Evolutionary conservation across 495 filamentous ascomycete genomes (phyloP), one percentile per base, ranked within the genome.

Genomic region (Penicillium verhagenii): DNA sequence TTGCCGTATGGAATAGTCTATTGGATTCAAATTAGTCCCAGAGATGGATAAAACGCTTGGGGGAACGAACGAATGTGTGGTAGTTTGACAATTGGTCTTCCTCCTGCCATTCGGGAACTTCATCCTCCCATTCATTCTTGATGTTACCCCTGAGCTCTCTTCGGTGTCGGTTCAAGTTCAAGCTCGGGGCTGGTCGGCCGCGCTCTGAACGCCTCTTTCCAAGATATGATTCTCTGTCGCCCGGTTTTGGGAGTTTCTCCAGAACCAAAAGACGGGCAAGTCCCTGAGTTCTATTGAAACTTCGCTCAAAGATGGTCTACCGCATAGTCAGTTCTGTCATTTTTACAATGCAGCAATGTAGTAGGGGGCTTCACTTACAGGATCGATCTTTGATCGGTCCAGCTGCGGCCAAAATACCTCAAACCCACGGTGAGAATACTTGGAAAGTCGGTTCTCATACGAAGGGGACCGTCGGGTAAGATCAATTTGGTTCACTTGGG

Each of bases 381-480:
- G 90, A 60, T 95, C 90, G 44, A 95, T 76, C 9, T 79, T 80
- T 3, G 81, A 79, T 19, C 90, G 81, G 50, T 92, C 87, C 20
- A 95, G 74, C 21, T 81, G 73, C 0, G 82, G 74, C 83, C 87
- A 93, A 65, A 87, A 88, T 3, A 92, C 80, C 63, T 95, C 90
- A 51, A 95, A 95, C 3, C 88, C 87, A 11, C 89, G 76, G 63
- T 86, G 89, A 20, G 85, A 87, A 68, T 93, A 95, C 66, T 95
- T 95, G 4, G 88, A 90, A n/a, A 95, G 77, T 8, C 90, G 86
- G 56, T 87, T 92, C 61, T 95, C 90, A 61, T 93, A 95, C 0
- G 89, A 91, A 0, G 90, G 89, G 10, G 88, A 92, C 13, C 90
- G 83, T 4, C 90, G 80, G 6, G 81, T 84, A 42, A 95, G 77